These are phyloP conservation scores for Podaxis pistillaris DNA, from an alignment of 768 basidiomycete species.

Conservation along the genomic window DNA sequence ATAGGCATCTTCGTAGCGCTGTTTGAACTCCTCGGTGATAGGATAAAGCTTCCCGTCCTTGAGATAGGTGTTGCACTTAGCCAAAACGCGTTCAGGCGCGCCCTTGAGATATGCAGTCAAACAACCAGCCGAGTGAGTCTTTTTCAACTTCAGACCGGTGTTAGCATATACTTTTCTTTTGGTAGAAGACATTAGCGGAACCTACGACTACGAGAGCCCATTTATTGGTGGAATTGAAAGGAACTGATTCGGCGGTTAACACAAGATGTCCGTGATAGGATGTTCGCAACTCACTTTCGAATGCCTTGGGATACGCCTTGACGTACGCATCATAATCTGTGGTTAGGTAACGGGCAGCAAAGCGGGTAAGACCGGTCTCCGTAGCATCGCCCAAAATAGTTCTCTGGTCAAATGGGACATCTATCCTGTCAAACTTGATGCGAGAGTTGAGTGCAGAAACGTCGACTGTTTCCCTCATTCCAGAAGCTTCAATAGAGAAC, in stretches of 20 bases:
- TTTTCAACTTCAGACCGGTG: conserved; percentile 43
- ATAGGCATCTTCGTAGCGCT: conserved; percentile 58
- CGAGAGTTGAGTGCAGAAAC: conserved; percentile 66
- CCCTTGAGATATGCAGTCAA: conserved; percentile 65
- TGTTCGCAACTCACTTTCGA: conserved; percentile 40
- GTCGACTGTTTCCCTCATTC: conserved; percentile 67
- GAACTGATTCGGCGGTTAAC: conserved; percentile 34
- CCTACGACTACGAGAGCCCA: conserved; percentile 69
- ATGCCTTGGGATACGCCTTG: conserved; percentile 55
- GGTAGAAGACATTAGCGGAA: conserved; percentile 8
- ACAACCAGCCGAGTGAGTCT: conserved; percentile 45
- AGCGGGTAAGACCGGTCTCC: conserved; percentile 69
- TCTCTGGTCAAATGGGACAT: conserved; percentile 60
- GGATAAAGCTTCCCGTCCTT: conserved; percentile 46
- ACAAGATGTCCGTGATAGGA: neutral
- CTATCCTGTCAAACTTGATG: conserved; percentile 65
- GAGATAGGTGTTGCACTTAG: conserved; percentile 60
- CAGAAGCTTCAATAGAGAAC: conserved; percentile 50
- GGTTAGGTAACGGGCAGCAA: conserved; percentile 54
- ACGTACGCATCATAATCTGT: conserved; percentile 53
- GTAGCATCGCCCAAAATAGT: conserved; percentile 71
- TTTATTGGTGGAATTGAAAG: conserved; percentile 73
- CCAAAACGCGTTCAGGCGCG: conserved; percentile 66
- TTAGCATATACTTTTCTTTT: neutral
- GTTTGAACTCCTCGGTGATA: conserved; percentile 55